Evolutionary conservation across 2,329 filamentous ascomycete genomes (phyloP).

Genomic region (Pyricularia pennisetigena): DNA sequence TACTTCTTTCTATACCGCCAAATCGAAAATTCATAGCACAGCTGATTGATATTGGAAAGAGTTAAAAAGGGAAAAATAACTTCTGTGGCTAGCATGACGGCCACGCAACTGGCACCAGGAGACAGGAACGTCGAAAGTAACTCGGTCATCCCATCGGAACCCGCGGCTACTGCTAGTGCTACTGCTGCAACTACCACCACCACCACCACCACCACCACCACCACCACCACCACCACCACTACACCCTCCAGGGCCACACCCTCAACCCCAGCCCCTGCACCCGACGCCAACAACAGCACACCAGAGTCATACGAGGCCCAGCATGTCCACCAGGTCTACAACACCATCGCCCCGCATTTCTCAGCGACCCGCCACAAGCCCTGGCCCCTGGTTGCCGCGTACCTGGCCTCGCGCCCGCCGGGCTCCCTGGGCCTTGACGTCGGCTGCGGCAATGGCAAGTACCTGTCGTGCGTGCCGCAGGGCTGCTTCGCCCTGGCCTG

Average conservation of each 20-base stretch:
- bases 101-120: background rate
- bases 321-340: slow-evolving; percentile 89
- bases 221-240: background rate
- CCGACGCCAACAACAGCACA: background rate
- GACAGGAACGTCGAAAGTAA: background rate
- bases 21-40: background rate
- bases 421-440: slow-evolving; percentile 82
- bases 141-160: background rate
- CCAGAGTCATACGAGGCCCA: slow-evolving; percentile 61
- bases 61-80: background rate
- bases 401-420: slow-evolving; percentile 53
- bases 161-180: background rate
- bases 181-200: background rate
- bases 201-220: too few species aligned
- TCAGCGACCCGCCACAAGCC: slow-evolving; percentile 72
- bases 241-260: background rate
- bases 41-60: background rate
- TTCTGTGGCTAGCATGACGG: background rate
- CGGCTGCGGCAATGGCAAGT: slow-evolving; percentile 96
- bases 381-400: slow-evolving; percentile 83
- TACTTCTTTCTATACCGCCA: background rate
- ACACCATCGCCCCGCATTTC: slow-evolving; percentile 76
- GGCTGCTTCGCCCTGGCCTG: background rate
- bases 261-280: background rate
- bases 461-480: slow-evolving; percentile 36